Conservation (phyloP, 139 green algal species). For the Astrephomene gubernaculifera region DNA sequence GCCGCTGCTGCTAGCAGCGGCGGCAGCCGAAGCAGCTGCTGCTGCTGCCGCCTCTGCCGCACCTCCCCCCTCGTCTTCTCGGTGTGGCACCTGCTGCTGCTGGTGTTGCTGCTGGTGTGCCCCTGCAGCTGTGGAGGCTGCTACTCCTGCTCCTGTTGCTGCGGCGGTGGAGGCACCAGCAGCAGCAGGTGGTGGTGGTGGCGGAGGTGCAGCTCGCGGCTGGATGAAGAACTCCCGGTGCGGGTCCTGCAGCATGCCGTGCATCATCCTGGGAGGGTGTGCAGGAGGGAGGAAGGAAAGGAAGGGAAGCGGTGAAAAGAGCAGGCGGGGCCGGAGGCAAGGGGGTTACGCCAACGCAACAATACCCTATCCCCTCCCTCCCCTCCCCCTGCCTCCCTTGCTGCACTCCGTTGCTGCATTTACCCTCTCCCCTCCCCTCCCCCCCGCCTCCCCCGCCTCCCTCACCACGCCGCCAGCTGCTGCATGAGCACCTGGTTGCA, state of each 20-base stretch:
- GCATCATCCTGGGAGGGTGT: constrained; percentile 75
- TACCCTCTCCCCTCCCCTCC: background rate
- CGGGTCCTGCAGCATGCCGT: constrained; percentile 83
- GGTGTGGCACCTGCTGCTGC: constrained; percentile 10
- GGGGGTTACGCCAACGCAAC: too few species aligned
- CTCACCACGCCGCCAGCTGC: constrained; percentile 86
- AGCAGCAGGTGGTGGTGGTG: background rate
- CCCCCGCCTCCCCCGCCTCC: background rate
- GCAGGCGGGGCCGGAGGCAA: too few species aligned
- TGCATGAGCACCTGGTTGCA: constrained; percentile 87
- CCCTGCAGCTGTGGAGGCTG: background rate
- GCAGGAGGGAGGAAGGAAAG: background rate
- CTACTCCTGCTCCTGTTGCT: background rate
- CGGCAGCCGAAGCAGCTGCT: background rate
- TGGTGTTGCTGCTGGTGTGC: background rate
- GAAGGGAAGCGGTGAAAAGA: background rate
- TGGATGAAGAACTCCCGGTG: constrained; percentile 90
- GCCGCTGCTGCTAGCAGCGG: background rate
- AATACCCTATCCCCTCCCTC: too few species aligned
- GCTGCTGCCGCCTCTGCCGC: background rate
- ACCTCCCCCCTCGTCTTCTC: background rate
- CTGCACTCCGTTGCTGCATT: background rate
- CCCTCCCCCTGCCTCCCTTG: background rate
- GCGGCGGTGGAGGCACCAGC: background rate
- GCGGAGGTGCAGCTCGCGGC: background rate